Evolutionary conservation across 371 early-diverging fungal species (phyloP), one percentile per base, ranked within the genome.

Genomic region (Apophysomyces elegans): DNA sequence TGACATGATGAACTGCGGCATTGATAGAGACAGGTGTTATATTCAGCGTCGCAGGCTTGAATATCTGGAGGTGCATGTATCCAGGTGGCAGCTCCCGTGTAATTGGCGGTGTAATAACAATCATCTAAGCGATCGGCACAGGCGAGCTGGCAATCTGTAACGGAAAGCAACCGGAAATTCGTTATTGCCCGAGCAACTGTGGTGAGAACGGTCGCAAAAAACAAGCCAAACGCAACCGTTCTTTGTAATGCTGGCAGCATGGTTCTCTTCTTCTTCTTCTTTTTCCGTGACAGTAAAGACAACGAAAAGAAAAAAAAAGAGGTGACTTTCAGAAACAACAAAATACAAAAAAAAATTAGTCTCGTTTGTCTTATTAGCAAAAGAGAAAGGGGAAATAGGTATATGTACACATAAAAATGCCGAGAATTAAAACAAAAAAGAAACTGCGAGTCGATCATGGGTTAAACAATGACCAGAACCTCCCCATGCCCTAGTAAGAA

Each of bases 31-130:
- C 54, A 50, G 11, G 54, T 26, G 9, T 50, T 16, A 50, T 18
- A 50, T 11, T 16, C 54, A 4, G 21, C 21, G 1, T 50, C 54
- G 54, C 54, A 50, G 7, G 21, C 54, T 21, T 50, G 54, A 5
- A 50, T 21, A 50, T n/a, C n/a, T 21, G 54, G 54, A 7, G 54
- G 54, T 7, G 21, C 54, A 21, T 50, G 21, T 18, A 50, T 21
- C 54, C 54, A 50, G 21, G 32, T 18, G 5, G 54, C 21, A 21
- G 21, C 8, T 21, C 21, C 54, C 9, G 54, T 50, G 9, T 50
- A 21, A 21, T 50, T 50, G 9, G 54, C 54, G 21, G 54, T 50
- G 21, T 50, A 50, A 50, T 50, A 50, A 11, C 54, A 50, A 21
- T 50, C 54, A 11, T 50, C n/a, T 8, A 50, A 21, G 54, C 21